Conservation (phyloP, 176 grass and related monocot genomes). For the Aegilops speltoides region DNA sequence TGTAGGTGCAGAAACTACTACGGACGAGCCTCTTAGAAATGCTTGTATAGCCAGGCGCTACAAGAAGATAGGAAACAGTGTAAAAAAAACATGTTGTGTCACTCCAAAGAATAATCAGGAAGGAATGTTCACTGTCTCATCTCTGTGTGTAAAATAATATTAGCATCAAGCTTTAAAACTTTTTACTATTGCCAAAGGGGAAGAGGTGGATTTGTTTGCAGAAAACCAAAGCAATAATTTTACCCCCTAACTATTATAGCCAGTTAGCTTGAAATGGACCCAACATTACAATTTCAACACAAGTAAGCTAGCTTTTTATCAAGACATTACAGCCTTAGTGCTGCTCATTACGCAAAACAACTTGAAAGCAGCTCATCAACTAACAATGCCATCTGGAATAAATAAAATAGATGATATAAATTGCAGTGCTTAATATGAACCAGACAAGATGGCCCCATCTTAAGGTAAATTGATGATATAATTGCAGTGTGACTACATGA, state of each 20-base stretch:
- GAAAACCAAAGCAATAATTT: constrained; percentile 11
- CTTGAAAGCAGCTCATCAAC: neutral
- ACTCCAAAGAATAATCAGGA: constrained; percentile 6
- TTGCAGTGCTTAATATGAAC: neutral
- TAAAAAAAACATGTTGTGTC: neutral
- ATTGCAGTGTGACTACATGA: neutral
- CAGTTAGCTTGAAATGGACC: neutral
- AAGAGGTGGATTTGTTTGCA: constrained; percentile 7
- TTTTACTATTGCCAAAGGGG: neutral
- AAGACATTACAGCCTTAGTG: neutral
- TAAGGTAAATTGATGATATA: neutral
- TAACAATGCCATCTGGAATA: neutral
- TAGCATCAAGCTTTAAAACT: neutral
- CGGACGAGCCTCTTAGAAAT: constrained; percentile 88
- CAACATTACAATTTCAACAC: neutral
- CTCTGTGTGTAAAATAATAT: neutral
- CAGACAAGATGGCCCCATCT: neutral
- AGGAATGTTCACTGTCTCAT: neutral
- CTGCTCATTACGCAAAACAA: neutral
- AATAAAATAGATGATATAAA: neutral
- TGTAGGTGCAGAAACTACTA: constrained; percentile 93
- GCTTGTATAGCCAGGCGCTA: constrained; percentile 87
- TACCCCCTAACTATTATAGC: neutral
- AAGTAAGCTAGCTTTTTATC: neutral
- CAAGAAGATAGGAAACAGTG: constrained; percentile 36